A percentile compares a stretch with the other conserved stretches of the same genome.
These are phyloP conservation scores for Rhinocladiella mackenziei DNA, from an alignment of 2,329 filamentous ascomycete genomes.

Conservation along the genomic window DNA sequence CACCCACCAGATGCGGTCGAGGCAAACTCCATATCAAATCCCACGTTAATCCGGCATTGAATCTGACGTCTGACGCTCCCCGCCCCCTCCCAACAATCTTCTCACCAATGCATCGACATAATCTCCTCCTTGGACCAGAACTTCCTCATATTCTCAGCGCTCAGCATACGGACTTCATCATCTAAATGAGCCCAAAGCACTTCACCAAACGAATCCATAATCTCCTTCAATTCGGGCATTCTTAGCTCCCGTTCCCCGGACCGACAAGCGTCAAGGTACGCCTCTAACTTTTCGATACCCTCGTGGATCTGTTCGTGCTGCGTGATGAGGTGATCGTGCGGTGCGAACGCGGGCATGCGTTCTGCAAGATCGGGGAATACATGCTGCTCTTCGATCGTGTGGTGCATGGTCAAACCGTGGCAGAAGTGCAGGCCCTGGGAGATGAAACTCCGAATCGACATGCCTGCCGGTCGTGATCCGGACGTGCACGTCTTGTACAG, in stretches of 20 bases:
- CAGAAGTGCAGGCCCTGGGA: slow-evolving; percentile 65
- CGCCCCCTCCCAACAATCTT: too few species aligned
- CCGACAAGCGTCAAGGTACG: slow-evolving; percentile 61
- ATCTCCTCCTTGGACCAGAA: slow-evolving; percentile 79
- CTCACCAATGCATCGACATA: slow-evolving; percentile 55
- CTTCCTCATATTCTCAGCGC: slow-evolving; percentile 81
- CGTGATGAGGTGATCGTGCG: slow-evolving; percentile 60
- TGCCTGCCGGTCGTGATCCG: slow-evolving; percentile 56
- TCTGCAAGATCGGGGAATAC: slow-evolving; percentile 73
- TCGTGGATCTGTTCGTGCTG: slow-evolving; percentile 78
- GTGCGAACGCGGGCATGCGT: slow-evolving; percentile 73
- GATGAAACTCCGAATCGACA: slow-evolving; percentile 68
- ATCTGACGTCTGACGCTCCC: too few species aligned
- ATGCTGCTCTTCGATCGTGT: slow-evolving; percentile 75
- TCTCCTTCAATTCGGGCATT: slow-evolving; percentile 56
- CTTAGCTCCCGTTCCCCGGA: slow-evolving; percentile 59
- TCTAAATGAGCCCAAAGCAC: slow-evolving; percentile 81
- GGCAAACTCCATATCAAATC: too few species aligned
- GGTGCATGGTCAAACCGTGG: slow-evolving; percentile 68
- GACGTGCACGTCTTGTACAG: slow-evolving; percentile 63
- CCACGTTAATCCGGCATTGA: too few species aligned
- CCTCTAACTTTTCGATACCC: slow-evolving; percentile 65
- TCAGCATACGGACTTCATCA: slow-evolving; percentile 72
- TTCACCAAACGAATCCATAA: slow-evolving; percentile 73
- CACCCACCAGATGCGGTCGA: too few species aligned